phyloP scores from a whole-genome alignment of 2,329 filamentous ascomycete genomes.

The Aspergillus proliferans region DNA sequence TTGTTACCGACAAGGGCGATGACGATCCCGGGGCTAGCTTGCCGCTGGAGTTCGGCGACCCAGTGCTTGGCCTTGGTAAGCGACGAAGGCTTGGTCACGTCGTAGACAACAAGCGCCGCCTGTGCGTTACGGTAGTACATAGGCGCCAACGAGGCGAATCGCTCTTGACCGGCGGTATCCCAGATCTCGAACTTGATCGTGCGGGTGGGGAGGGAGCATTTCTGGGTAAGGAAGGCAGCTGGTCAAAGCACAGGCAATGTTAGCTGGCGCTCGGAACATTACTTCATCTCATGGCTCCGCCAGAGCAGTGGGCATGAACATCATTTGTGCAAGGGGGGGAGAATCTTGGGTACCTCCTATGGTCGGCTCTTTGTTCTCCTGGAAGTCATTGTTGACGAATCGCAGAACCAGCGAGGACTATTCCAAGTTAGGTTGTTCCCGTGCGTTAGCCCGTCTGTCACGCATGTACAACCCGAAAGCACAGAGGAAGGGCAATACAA shows the following conservation, averaged over 20 bases:
- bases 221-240: slow-evolving; percentile 98
- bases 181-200: slow-evolving; percentile 81
- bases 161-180: slow-evolving; percentile 97
- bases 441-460: slow-evolving; percentile 14
- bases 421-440: slow-evolving; percentile 6
- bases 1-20: slow-evolving; percentile 98
- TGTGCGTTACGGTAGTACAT: slow-evolving; percentile 99
- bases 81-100: slow-evolving; percentile 92
- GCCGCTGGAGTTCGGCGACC: slow-evolving; percentile 94
- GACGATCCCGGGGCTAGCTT: slow-evolving; percentile 92
- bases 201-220: slow-evolving; percentile 89
- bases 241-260: slow-evolving; percentile 7
- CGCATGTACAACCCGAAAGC: slow-evolving; percentile 11
- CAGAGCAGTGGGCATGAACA: too few relatives aligned
- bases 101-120: slow-evolving; percentile 95
- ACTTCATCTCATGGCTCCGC: too few relatives aligned
- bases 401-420: slow-evolving; percentile 95
- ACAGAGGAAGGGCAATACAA: slow-evolving; percentile 11
- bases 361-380: slow-evolving; percentile 99
- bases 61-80: slow-evolving; percentile 97
- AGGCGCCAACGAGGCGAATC: slow-evolving; percentile 89
- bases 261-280: neutral
- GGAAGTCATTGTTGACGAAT: slow-evolving; percentile 99
- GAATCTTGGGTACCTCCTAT: slow-evolving; percentile 68
- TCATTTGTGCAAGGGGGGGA: neutral